Conservation (phyloP, 164 flowering plant species). For the Warburgia ugandensis region DNA sequence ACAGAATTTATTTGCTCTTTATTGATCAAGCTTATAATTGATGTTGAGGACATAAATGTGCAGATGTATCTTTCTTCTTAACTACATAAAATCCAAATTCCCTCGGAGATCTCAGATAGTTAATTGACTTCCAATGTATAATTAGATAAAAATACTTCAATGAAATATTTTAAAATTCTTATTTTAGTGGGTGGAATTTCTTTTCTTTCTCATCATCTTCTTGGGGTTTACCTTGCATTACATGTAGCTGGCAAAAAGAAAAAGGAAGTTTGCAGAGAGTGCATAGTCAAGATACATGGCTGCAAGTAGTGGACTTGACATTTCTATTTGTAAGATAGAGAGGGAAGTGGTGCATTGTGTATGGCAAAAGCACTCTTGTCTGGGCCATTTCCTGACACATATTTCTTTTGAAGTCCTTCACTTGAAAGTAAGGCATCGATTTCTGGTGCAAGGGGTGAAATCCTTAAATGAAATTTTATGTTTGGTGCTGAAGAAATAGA, state of each 20-base stretch:
- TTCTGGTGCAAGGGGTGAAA: conserved; percentile 9
- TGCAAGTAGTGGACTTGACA: neutral
- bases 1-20: no score
- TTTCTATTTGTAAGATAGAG: conserved; percentile 1
- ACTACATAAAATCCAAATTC: no score
- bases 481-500: neutral
- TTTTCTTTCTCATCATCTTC: neutral
- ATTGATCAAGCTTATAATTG: no score
- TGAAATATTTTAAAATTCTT: no score
- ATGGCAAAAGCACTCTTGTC: neutral
- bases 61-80: no score
- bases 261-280: neutral
- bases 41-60: no score
- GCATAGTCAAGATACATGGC: neutral
- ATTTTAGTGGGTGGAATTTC: no score
- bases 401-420: neutral
- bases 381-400: conserved; percentile 4
- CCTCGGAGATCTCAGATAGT: no score
- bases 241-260: conserved; percentile 1
- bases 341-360: neutral
- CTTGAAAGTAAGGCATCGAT: conserved; percentile 6
- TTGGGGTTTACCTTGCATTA: conserved; percentile 2
- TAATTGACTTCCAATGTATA: no score
- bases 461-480: conserved; percentile 6
- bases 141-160: no score